Base-by-base conservation (phyloP, 2,329 filamentous ascomycete species). In the Microdochium nivale region DNA sequence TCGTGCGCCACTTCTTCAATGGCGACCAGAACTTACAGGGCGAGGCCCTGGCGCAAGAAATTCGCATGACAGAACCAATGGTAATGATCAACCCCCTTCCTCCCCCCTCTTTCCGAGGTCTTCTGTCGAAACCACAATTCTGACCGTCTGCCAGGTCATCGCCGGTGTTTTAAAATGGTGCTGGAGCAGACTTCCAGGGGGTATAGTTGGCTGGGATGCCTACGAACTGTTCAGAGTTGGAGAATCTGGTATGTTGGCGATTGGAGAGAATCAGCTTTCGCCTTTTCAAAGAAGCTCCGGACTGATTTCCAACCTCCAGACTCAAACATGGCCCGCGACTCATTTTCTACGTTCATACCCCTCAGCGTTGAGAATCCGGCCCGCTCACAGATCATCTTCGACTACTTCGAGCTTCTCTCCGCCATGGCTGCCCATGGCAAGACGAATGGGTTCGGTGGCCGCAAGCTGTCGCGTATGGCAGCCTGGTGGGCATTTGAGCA, bases 401-500 rank as follows among this genome's bases (percentile, higher is more conserved):
- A 95, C 70, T 97, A 96, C 70, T 99, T 97, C 70, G 92, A 97
- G 61, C 81, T 99, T 1, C 73, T 99, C 46, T 84, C 92, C 3
- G 90, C 92, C 8, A 83, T 96, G 60, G 91, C 94, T 32, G 94
- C 94, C 14, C 89, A 96, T 62, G 89, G 89, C 59, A 97, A 97
- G 72, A 83, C 77, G 51, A 99, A 99, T 66, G 94, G 94, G 44
- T 81, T 99, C 56, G 89, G 90, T 54, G 94, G 94, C 25, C 84
- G 91, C 57, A 97, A 97, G 68, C 79, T 99, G 51, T 97, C 94
- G 10, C 83, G 94, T 58, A 89, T 95, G 79, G 94, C 92, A 40
- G 90, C 91, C 47, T 99, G 94, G 94, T 99, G 94, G 94, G 90
- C 92, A 1, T 99, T 99, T 66, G 92, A 96, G 63, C 89, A 95